Base-by-base conservation (phyloP, 176 grass and related monocot genomes). In the Carex pumila region DNA sequence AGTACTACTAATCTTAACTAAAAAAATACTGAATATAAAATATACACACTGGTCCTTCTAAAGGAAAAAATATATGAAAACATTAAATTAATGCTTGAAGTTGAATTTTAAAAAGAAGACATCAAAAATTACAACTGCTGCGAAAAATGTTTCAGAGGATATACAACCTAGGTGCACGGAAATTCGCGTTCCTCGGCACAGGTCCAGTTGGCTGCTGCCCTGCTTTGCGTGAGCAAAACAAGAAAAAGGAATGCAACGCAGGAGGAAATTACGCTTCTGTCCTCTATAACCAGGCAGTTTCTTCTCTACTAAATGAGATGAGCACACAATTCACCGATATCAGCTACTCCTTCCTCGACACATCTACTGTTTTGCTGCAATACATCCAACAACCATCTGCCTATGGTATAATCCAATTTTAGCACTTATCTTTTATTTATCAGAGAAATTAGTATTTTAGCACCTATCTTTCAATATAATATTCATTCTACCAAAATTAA, bases 191-290 rank as follows among this genome's bases (percentile, higher is more conserved):
- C 25, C 25, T 91, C 4, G 94, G 91, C 10, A 84, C 87, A 2
- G 81, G 89, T 0, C 91, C 94, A 2, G 43, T 97, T 4, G 94
- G 91, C 2, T 93, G 91, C 52, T 80, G 86, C 71, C 94, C 91
- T 14, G 45, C 87, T 29, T 77, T 90, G 86, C 80, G 94, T 32
- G 43, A 81, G 59, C 81, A 60, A 62, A 89, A 77, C 56, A 77
- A 61, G 53, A 83, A 68, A 0, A 53, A 63, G 4, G 71, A 67
- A 3, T 97, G 94, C 87, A 84, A 85, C 12, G 14, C 11, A 3
- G 85, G 39, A 12, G 94, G 91, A 5, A 93, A 97, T 78, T 22
- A 60, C 22, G 18, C 92, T 19, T 83, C 94, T 4, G 64, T 32
- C 30, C 71, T 36, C 76, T 97, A 83, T 81, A 91, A 97, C 81